These are phyloP conservation scores for Scleroderma bovista DNA, from an alignment of 768 basidiomycete genomes.

Conservation along the genomic window DNA sequence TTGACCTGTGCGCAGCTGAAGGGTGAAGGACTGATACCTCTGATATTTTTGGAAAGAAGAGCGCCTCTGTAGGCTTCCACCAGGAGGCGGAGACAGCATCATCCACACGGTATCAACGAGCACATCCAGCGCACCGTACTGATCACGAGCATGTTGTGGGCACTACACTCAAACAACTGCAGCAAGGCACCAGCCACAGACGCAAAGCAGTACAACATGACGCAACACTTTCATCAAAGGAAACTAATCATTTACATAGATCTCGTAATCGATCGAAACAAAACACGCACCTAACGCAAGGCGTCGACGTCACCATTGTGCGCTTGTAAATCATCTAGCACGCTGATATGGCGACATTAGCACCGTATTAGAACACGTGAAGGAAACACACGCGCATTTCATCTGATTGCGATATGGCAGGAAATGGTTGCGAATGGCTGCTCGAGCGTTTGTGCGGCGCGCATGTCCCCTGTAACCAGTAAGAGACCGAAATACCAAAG, in stretches of 20 bases:
- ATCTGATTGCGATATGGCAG: not conserved
- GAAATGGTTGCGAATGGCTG: not conserved
- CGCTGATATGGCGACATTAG: not conserved
- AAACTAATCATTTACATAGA: not conserved
- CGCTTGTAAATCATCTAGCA: not conserved
- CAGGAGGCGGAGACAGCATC: too few relatives aligned
- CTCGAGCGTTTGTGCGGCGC: not conserved
- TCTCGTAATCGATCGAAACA: not conserved
- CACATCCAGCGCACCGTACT: not conserved
- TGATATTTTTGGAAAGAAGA: not conserved
- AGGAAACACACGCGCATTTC: not conserved
- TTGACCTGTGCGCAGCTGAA: not conserved
- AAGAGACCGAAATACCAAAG: too few relatives aligned
- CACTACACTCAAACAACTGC: not conserved
- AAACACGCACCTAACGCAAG: not conserved
- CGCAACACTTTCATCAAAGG: not conserved
- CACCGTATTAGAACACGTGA: not conserved
- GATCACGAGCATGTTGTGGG: not conserved
- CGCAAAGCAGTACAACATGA: not conserved
- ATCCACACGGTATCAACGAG: too few relatives aligned
- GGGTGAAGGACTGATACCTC: too few relatives aligned
- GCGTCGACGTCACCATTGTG: not conserved
- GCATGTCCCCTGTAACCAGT: not conserved
- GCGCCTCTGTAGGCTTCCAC: too few relatives aligned
- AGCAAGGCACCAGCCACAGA: not conserved